A percentile compares a stretch with the other conserved stretches of the same genome.
phyloP scores from a whole-genome alignment of 495 filamentous ascomycete species.

The Melanomma pulvis-pyrius region DNA sequence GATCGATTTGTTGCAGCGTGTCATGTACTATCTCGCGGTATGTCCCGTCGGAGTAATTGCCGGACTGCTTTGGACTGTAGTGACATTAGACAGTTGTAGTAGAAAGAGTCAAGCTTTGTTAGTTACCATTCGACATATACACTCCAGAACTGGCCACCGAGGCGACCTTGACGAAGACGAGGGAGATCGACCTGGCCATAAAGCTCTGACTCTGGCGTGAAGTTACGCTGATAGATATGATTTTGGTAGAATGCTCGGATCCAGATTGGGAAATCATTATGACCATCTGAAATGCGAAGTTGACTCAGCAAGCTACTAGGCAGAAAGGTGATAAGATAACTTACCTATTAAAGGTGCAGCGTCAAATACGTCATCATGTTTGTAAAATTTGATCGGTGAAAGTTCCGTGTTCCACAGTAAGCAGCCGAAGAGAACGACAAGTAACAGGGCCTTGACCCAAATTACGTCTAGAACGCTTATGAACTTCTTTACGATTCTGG shows the following conservation, averaged over 20 bases:
- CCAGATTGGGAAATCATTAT: conserved; percentile 21
- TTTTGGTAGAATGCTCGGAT: conserved; percentile 25
- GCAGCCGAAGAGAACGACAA: no score
- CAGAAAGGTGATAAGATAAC: neutral
- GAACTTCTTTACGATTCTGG: no score
- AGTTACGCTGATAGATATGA: neutral
- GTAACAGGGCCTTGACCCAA: no score
- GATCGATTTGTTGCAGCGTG: conserved; percentile 49
- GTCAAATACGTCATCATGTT: neutral
- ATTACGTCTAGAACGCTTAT: no score
- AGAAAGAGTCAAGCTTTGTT: neutral
- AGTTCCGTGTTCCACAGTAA: neutral
- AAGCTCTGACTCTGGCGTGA: neutral
- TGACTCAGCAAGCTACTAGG: neutral
- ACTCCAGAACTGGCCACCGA: conserved; percentile 26
- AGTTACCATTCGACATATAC: conserved; percentile 30
- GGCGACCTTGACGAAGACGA: conserved; percentile 4
- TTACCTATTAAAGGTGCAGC: neutral
- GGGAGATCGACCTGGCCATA: conserved; percentile 9
- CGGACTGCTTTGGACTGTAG: conserved; percentile 8
- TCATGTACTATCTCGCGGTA: conserved; percentile 34
- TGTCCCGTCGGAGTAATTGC: conserved; percentile 21
- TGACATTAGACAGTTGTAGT: no score
- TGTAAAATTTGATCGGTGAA: neutral
- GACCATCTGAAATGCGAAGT: conserved; percentile 21